Evolutionary conservation across 805 yeast genomes (phyloP).

Genomic region (Wickerhamomyces chaumierensis): DNA sequence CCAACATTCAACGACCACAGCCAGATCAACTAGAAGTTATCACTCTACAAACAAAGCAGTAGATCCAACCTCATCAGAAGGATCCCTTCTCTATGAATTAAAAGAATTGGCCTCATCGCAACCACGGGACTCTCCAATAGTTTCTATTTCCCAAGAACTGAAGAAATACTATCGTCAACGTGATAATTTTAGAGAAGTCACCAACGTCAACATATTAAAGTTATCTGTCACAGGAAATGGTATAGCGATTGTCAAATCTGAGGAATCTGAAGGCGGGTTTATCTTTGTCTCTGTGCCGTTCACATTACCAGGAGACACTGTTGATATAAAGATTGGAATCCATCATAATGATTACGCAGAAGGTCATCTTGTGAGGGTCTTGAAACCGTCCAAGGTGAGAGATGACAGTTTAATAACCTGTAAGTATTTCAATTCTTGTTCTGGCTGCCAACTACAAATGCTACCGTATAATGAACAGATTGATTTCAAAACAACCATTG

Average conservation of each 20-base stretch:
- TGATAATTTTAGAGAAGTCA: constrained; percentile 1
- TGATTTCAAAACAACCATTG: constrained; percentile 54
- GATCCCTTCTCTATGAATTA: background rate
- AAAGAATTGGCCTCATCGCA: background rate
- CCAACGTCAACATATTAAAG: constrained; percentile 28
- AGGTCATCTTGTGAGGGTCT: constrained; percentile 51
- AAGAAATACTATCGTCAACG: constrained; percentile 3
- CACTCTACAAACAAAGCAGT: too few relatives aligned
- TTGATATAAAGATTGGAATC: constrained; percentile 55
- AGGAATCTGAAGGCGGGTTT: constrained; percentile 27
- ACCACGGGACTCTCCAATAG: background rate
- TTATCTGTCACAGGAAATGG: constrained; percentile 71
- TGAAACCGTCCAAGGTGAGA: constrained; percentile 30
- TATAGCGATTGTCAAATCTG: constrained; percentile 53
- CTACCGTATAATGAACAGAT: constrained; percentile 64
- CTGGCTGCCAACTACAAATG: constrained; percentile 90
- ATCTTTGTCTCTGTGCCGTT: constrained; percentile 76
- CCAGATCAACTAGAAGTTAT: too few relatives aligned
- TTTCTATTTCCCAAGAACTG: constrained; percentile 1
- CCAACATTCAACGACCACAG: too few relatives aligned
- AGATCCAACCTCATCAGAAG: too few relatives aligned
- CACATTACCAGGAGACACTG: constrained; percentile 74
- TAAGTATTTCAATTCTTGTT: constrained; percentile 75
- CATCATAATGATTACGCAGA: constrained; percentile 65
- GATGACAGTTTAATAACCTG: constrained; percentile 47